Evolutionary conservation across 2,329 filamentous ascomycete genomes (phyloP).

Genomic region (Xylaria sp.): DNA sequence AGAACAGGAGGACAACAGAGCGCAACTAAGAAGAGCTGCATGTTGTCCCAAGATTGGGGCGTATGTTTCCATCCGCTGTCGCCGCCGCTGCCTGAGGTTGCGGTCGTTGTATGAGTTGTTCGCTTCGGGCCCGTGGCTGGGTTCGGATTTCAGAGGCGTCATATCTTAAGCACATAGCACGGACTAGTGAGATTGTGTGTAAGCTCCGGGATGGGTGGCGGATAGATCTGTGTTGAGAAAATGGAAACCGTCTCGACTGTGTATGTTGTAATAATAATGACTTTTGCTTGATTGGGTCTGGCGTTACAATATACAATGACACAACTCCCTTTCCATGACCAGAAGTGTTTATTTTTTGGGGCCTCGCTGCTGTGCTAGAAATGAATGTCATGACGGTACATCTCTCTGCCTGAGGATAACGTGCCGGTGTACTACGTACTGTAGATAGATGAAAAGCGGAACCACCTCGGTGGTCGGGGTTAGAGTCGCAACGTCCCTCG

Average conservation of each 20-base stretch:
- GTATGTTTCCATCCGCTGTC: not conserved
- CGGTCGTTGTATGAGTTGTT: conserved; percentile 21
- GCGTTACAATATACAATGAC: conserved; percentile 23
- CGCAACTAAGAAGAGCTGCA: not conserved
- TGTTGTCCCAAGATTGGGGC: not conserved
- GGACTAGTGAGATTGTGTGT: not conserved
- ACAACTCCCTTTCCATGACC: conserved; percentile 16
- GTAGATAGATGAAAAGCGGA: too few relatives aligned
- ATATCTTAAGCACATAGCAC: conserved; percentile 6
- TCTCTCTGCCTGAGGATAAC: too few relatives aligned
- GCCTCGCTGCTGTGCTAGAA: too few relatives aligned
- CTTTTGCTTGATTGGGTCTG: conserved; percentile 2
- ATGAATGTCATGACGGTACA: not conserved
- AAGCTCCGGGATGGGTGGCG: conserved; percentile 3
- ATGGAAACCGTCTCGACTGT: conserved; percentile 21
- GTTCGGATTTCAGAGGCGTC: conserved; percentile 14
- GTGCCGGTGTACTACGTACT: too few relatives aligned
- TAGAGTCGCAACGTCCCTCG: conserved; percentile 27
- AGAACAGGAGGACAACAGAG: not conserved
- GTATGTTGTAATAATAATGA: conserved; percentile 31
- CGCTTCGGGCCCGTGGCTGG: conserved; percentile 16
- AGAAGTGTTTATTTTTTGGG: not conserved
- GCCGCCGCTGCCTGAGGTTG: not conserved
- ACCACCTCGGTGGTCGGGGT: conserved; percentile 19
- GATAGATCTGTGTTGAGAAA: conserved; percentile 23